Conservation (phyloP, 2,329 filamentous ascomycete species). For the Claviceps sp. region DNA sequence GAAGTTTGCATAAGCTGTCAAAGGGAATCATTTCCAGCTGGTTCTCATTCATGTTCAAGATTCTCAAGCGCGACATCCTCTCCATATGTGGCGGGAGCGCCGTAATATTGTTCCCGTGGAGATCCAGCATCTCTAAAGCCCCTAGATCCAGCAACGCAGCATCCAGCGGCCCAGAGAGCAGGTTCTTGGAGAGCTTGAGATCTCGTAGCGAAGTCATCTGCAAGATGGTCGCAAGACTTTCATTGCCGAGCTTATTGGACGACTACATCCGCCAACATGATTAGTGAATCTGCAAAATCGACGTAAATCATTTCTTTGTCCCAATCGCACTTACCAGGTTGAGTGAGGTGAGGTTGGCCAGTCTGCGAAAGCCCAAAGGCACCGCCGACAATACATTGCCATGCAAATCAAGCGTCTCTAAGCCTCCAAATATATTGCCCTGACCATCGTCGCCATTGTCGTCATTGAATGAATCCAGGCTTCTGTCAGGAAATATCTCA, state of each 20-base stretch:
- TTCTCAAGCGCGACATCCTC: constrained; percentile 55
- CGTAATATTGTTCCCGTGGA: constrained; percentile 68
- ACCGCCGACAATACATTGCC: constrained; percentile 63
- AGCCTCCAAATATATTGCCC: constrained; percentile 65
- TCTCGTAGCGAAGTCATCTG: constrained; percentile 64
- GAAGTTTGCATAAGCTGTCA: constrained; percentile 50
- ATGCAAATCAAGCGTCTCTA: constrained; percentile 75
- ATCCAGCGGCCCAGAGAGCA: constrained; percentile 54
- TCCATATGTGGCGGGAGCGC: constrained; percentile 53
- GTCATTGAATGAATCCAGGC: constrained; percentile 41
- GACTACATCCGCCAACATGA: constrained; percentile 34
- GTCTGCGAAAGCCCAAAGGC: constrained; percentile 60
- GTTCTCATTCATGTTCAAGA: constrained; percentile 73
- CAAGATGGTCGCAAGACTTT: constrained; percentile 56
- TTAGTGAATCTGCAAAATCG: constrained; percentile 9
- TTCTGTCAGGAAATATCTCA: constrained; percentile 62
- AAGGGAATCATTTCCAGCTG: constrained; percentile 59
- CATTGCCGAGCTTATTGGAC: constrained; percentile 65
- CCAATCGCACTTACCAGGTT: constrained; percentile 51
- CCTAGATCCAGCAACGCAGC: constrained; percentile 47
- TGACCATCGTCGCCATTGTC: constrained; percentile 50
- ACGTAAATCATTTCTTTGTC: no score
- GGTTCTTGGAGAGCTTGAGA: constrained; percentile 68
- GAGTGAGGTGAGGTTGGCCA: constrained; percentile 63
- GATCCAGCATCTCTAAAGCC: constrained; percentile 65